Base-by-base conservation (phyloP, 371 early-diverging fungal genomes). In the Mortierella polycephala region DNA sequence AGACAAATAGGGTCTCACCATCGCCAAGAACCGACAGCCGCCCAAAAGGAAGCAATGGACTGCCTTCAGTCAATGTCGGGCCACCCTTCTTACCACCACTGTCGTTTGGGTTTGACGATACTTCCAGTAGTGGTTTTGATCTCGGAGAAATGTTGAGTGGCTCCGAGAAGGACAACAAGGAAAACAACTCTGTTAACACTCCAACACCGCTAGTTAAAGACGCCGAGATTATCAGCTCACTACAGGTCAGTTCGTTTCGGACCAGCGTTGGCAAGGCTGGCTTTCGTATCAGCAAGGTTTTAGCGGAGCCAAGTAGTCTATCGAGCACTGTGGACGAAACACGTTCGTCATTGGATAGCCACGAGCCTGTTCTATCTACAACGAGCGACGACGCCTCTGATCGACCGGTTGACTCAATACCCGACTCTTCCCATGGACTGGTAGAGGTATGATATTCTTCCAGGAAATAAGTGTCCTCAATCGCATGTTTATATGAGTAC, bases 41-140 rank as follows among this genome's bases (percentile, higher is more conserved):
- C 18, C 49, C 63, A 16, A 76, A 71, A 20, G 13, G 50, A 0
- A 51, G 16, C 11, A 60, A 21, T 9, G 62, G 52, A 3, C 49
- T 71, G 20, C 68, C 66, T 7, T 11, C 62, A 40, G 50, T 71
- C 23, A 65, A 71, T 54, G 57, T 63, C 16, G 77, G 77, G 11
- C 77, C 77, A 12, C 77, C 77, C 13, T 71, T 77, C 44, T 55
- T 77, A 1, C 77, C 77, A n/a, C 72, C 77, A 2, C 69, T 77
- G 21, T 40, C 47, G 1, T 77, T 77, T 44, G 77, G 67, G 18
- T 52, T 77, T 44, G 71, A 77, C 16, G 77, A 71, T 9, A 60
- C 61, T 21, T 63, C 52, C 16, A 57, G 65, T 0, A 54, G 77
- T 47, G 68, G 72, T 18, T 71, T 77, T 41, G 77, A 77, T 42